Evolutionary conservation across 2,329 filamentous ascomycete genomes (phyloP).

Genomic region (Zymoseptoria crescenta): DNA sequence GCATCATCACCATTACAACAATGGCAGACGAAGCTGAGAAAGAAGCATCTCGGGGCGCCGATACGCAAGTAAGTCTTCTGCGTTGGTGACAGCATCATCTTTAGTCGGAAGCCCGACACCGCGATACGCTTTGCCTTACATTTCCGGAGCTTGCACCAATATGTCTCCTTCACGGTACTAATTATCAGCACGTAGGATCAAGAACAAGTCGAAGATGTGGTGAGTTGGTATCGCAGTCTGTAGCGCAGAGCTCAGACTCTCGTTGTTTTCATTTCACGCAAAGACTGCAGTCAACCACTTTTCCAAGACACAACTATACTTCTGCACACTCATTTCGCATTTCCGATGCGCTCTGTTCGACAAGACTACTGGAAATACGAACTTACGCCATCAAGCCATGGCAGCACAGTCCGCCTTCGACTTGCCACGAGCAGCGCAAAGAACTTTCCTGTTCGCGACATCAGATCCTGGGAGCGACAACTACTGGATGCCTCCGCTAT

Average conservation of each 20-base stretch:
- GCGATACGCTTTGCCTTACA: not conserved
- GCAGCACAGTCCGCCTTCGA: not conserved
- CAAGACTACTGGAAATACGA: not conserved
- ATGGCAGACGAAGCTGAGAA: not conserved
- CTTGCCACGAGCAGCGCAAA: not conserved
- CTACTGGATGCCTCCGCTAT: not conserved
- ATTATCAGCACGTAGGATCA: not conserved
- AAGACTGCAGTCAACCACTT: not conserved
- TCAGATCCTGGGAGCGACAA: not conserved
- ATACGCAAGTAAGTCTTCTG: not conserved
- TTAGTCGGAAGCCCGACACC: not conserved
- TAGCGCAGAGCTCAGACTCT: not conserved
- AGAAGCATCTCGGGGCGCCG: not conserved
- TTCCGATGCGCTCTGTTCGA: not conserved
- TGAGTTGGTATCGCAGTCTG: not conserved
- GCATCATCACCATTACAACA: not conserved
- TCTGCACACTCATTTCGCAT: not conserved
- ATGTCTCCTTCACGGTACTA: not conserved
- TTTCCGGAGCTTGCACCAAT: not conserved
- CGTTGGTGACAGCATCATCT: not conserved
- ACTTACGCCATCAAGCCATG: too few species aligned
- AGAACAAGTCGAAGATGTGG: not conserved
- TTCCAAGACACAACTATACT: not conserved
- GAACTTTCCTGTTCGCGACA: not conserved
- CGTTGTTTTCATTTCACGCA: not conserved